A percentile compares a stretch with the other conserved stretches of the same genome.
Evolutionary conservation across 164 flowering plant species (phyloP).

Genomic region (Tetracentron sinense): DNA sequence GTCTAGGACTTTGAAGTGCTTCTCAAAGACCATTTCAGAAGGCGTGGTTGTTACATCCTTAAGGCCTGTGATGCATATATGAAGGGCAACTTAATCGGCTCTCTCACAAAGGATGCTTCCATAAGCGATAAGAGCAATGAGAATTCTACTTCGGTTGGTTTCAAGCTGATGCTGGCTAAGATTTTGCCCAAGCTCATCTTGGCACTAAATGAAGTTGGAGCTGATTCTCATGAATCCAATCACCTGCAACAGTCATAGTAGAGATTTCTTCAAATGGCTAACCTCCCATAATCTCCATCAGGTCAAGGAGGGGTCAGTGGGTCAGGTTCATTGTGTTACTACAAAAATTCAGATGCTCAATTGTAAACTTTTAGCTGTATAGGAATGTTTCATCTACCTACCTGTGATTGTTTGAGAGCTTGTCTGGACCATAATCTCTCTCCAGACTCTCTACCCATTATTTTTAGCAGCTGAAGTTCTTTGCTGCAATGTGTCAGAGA

Average conservation of each 20-base stretch:
- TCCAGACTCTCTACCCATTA: slow-evolving; percentile 9
- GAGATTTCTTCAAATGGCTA: slow-evolving; percentile 7
- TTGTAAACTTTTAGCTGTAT: background rate
- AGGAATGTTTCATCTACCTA: slow-evolving; percentile 1
- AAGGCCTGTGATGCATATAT: slow-evolving; percentile 93
- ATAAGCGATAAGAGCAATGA: slow-evolving; percentile 32
- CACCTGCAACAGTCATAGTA: slow-evolving; percentile 50
- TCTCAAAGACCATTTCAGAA: slow-evolving; percentile 70
- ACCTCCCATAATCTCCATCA: background rate
- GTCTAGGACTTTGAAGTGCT: slow-evolving; percentile 83
- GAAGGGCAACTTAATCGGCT: slow-evolving; percentile 83
- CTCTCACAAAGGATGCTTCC: slow-evolving; percentile 74
- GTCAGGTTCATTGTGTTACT: slow-evolving; percentile 1
- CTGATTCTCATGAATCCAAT: slow-evolving; percentile 61
- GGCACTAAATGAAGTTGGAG: slow-evolving; percentile 67
- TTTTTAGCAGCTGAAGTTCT: slow-evolving; percentile 10
- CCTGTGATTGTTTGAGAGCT: background rate
- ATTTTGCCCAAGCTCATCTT: slow-evolving; percentile 65
- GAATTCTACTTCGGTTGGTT: slow-evolving; percentile 83
- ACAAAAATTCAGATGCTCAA: background rate
- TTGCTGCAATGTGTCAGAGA: slow-evolving; percentile 1
- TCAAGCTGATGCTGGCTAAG: slow-evolving; percentile 94
- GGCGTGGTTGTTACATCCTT: slow-evolving; percentile 78
- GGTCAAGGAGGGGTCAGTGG: slow-evolving; percentile 7
- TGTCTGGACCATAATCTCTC: background rate